Evolutionary conservation across 257 asterid species (phyloP).

Genomic region (Anisodus tanguticus): DNA sequence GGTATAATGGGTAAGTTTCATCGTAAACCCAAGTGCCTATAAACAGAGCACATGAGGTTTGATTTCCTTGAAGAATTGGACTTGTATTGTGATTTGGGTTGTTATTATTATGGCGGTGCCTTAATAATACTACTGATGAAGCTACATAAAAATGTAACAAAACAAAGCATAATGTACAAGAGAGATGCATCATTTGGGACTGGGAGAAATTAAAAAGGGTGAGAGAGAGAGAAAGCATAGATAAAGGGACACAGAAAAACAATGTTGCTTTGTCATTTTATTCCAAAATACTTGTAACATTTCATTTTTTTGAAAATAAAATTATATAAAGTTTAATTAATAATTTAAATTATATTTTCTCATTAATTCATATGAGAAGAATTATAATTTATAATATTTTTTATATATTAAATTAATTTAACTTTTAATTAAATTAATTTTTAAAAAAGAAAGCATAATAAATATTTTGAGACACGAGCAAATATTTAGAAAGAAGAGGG

Average conservation of each 20-base stretch:
- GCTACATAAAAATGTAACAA: conserved; percentile 37
- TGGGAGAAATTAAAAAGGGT: conserved; percentile 24
- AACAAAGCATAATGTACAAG: conserved; percentile 38
- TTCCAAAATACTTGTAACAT: no score
- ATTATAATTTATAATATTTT: no score
- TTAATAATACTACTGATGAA: conserved; percentile 54
- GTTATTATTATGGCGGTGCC: conserved; percentile 42
- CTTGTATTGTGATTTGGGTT: conserved; percentile 38
- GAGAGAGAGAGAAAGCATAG: neutral
- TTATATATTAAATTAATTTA: no score
- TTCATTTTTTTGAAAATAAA: no score
- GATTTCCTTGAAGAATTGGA: conserved; percentile 61
- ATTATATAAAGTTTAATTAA: no score
- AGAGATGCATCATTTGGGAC: conserved; percentile 49
- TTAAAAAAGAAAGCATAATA: no score
- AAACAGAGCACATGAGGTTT: conserved; percentile 64
- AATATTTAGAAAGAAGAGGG: neutral
- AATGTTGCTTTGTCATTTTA: neutral
- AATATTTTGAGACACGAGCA: no score
- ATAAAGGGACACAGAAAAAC: neutral
- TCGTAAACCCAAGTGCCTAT: conserved; percentile 83
- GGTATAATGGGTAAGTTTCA: conserved; percentile 66
- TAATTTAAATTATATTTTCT: no score
- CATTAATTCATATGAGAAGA: no score
- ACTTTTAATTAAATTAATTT: no score